Percentiles rank a stretch among this genome's conserved stretches.
phyloP scores from a whole-genome alignment of 202 grass and related monocot species.

The Elaeis oleifera region DNA sequence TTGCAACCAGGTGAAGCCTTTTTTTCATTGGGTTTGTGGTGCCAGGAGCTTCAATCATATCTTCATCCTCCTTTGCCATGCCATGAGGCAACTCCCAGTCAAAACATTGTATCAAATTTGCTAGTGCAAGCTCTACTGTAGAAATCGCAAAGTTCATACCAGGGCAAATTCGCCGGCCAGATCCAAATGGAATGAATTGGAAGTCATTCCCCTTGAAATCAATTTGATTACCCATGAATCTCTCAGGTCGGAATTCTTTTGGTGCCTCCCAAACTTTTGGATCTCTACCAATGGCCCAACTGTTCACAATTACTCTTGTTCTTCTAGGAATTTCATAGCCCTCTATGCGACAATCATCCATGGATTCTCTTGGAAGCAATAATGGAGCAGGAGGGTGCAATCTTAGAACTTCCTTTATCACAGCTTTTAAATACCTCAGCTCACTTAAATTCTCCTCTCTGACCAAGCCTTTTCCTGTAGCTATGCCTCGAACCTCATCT shows the following conservation, averaged over 20 bases:
- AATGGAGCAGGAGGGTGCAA: slow-evolving; percentile 58
- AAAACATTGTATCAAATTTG: slow-evolving; percentile 31
- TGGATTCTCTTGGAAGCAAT: slow-evolving; percentile 39
- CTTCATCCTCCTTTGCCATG: slow-evolving; percentile 5
- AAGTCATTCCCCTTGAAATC: slow-evolving; percentile 48
- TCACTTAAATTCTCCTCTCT: slow-evolving; percentile 3
- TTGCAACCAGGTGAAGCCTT: background rate
- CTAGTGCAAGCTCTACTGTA: slow-evolving; percentile 45
- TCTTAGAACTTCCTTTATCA: slow-evolving; percentile 52
- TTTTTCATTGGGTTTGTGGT: slow-evolving; percentile 16
- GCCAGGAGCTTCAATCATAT: slow-evolving; percentile 37
- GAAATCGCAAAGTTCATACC: slow-evolving; percentile 40
- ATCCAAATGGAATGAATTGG: slow-evolving; percentile 44
- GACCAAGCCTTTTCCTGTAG: background rate
- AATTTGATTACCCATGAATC: slow-evolving; percentile 28
- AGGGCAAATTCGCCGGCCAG: slow-evolving; percentile 39
- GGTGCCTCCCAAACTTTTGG: slow-evolving; percentile 29
- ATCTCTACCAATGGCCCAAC: slow-evolving; percentile 39
- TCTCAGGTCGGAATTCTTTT: slow-evolving; percentile 34
- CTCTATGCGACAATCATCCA: slow-evolving; percentile 27
- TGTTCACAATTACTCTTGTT: slow-evolving; percentile 40
- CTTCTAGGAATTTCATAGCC: slow-evolving; percentile 30
- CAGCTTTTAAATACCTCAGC: slow-evolving; percentile 38
- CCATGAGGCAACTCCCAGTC: slow-evolving; percentile 48
- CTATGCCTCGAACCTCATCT: slow-evolving; percentile 19